phyloP scores from a whole-genome alignment of 768 basidiomycete genomes.

The Lyophyllum shimeji region DNA sequence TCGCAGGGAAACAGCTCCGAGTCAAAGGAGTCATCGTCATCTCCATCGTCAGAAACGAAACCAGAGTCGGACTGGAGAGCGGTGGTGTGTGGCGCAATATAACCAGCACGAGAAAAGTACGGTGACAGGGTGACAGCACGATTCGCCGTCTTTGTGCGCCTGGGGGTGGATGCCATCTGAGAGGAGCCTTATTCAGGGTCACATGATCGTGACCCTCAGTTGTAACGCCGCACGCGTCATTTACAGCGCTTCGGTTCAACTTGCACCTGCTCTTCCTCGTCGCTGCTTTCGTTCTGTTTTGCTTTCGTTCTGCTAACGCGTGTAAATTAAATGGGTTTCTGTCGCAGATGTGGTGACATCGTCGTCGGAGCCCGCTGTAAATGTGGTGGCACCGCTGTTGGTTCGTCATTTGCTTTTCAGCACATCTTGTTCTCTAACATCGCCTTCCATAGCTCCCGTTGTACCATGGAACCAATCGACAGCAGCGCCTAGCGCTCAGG shows the following conservation, averaged over 20 bases:
- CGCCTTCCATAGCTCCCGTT: constrained; percentile 53
- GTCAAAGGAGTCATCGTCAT: background rate
- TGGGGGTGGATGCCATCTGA: background rate
- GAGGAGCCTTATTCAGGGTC: background rate
- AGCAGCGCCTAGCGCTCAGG: constrained; percentile 44
- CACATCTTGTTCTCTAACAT: background rate
- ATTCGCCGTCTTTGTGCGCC: background rate
- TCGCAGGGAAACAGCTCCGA: constrained; percentile 10
- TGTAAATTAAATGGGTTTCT: constrained; percentile 66
- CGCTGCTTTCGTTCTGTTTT: constrained; percentile 5
- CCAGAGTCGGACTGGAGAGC: background rate
- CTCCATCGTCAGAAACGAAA: too few species aligned
- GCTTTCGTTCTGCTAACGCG: constrained; percentile 7
- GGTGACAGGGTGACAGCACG: background rate
- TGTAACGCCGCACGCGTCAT: too few species aligned
- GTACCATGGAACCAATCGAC: constrained; percentile 59
- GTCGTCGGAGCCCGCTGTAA: constrained; percentile 69
- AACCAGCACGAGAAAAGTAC: constrained; percentile 5
- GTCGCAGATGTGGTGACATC: constrained; percentile 83
- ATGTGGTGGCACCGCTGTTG: constrained; percentile 79
- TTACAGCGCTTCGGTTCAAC: too few species aligned
- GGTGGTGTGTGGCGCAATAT: background rate
- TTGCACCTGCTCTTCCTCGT: background rate
- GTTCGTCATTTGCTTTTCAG: constrained; percentile 43
- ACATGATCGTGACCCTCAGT: constrained; percentile 18